A percentile compares a stretch with the other conserved stretches of the same genome.
Evolutionary conservation across 306 rosid species (phyloP).

Genomic region (Carpinus viminea): DNA sequence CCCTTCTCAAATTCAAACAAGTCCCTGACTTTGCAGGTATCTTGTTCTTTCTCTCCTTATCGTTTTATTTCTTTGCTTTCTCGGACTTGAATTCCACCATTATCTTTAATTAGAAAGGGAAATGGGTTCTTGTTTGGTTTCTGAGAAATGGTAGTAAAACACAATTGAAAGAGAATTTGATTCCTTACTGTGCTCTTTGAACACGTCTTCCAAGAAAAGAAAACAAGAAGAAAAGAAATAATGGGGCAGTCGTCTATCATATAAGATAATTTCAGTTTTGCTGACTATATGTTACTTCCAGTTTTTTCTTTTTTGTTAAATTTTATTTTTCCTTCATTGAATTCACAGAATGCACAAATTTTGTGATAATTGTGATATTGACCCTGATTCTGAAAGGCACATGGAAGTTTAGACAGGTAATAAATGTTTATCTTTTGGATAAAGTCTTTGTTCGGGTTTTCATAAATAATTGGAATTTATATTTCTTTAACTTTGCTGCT

Average conservation of each 20-base stretch:
- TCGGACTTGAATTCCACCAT: neutral
- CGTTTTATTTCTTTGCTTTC: neutral
- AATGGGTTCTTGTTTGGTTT: constrained; percentile 1
- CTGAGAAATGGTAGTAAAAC: constrained; percentile 5
- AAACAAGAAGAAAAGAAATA: neutral
- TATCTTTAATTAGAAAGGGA: neutral
- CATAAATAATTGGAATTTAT: neutral
- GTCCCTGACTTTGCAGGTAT: constrained; percentile 97
- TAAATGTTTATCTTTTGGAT: neutral
- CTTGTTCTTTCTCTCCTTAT: neutral
- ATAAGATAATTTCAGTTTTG: neutral
- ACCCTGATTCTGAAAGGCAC: constrained; percentile 69
- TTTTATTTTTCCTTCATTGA: neutral
- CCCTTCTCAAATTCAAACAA: constrained; percentile 87
- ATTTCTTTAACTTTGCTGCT: constrained; percentile 3
- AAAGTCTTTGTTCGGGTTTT: neutral
- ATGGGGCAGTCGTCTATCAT: neutral
- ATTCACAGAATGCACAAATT: constrained; percentile 81
- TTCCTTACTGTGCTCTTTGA: neutral
- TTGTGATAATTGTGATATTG: constrained; percentile 71
- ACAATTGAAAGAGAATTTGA: neutral
- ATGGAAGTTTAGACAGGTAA: constrained; percentile 91
- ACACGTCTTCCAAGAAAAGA: neutral
- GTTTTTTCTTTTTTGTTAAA: neutral
- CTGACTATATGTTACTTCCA: neutral